Evolutionary conservation across 176 grass and related monocot species (phyloP), one percentile per base, ranked within the genome.

Genomic region (Bromus sterilis): DNA sequence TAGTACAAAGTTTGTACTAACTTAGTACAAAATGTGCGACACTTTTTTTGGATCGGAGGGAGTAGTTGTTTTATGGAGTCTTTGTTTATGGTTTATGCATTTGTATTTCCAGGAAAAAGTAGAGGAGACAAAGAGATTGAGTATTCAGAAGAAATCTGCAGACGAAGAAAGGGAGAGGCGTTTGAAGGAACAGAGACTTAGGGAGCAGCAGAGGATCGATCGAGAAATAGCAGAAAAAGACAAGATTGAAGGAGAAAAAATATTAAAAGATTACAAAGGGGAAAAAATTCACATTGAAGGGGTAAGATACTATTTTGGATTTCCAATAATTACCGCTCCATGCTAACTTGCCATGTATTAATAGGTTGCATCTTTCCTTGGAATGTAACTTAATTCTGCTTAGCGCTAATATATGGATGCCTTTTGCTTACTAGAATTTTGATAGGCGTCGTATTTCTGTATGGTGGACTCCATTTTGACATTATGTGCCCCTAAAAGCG

Each of bases 201-300:
- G 94, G 74, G 87, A 97, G 85, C 74, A 84, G 3, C 79, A 91
- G 32, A 84, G 94, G 66, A 97, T 94, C 21, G 86, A 82, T 26
- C 90, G 63, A 36, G 87, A 92, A 80, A 61, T 92, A 40, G 73
- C 85, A 30, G 89, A 90, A 36, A 92, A 83, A 87, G 92, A 97
- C 3, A 44, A 66, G 24, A 0, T 40, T 1, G 37, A 40, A 18
- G 1, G 28, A 23, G 11, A 33, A 80, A 77, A 85, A 10, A 74
- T 93, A 65, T 76, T 98, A 25, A 20, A 80, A 16, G 84, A 93
- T 36, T 26, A 75, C 20, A 86, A 89, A 32, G 48, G 48, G 48
- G 95, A 91, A 60, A 99, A 93, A 67, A 69, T 78, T 53, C n/a
- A 90, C 0, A n/a, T 91, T 71, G 91, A 95, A 13, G 93, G 93